Evolutionary conservation across 2,329 filamentous ascomycete species (phyloP), one percentile per base, ranked within the genome.

Genomic region (Sporothrix phasma): DNA sequence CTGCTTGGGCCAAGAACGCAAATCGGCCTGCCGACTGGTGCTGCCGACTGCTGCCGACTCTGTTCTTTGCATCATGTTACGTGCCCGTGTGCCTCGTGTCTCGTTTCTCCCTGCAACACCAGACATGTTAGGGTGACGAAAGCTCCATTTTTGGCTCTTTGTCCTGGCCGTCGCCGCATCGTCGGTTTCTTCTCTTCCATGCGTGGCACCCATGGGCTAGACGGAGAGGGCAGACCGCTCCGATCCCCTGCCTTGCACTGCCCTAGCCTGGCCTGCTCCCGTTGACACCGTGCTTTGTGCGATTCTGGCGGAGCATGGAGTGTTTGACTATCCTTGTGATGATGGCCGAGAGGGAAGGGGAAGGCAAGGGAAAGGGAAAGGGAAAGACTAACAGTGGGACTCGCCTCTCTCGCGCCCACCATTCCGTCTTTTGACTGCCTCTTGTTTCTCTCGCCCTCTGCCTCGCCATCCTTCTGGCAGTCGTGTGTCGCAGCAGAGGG

Each of bases 301-400:
- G 59, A 46, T 34, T 34, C 45, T 61, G 60, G 34, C 56, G 24
- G 39, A 59, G 56, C 56, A 45, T 47, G 47, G 61, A 62, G 61
- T 45, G 47, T 37, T 22, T n/a, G n/a, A 62, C 54, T 47, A 22
- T 62, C 61, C 60, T 62, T 54, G 31, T 54, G 46, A 29, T 22
- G 39, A 53, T 37, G 51, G 51, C 31, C n/a, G 51, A 39, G 24
- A 29, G 51, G 51, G 51, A 39, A 31, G 17, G 6, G 26, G 17
- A 29, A 34, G 26, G 49, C 13, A 31, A 34, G 10, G 46, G 22
- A 34, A 53, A 3, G 26, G 10, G 34, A 37, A 2, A 37, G 34
- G n/a, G 17, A 58, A 41, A 39, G 43, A 37, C n/a, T n/a, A n/a
- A n/a, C n/a, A 13, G 39, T 59, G 39, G 56, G 17, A 46, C 37